Evolutionary conservation across 257 asterid genomes (phyloP).

Genomic region (Fraxinus cuspidata): DNA sequence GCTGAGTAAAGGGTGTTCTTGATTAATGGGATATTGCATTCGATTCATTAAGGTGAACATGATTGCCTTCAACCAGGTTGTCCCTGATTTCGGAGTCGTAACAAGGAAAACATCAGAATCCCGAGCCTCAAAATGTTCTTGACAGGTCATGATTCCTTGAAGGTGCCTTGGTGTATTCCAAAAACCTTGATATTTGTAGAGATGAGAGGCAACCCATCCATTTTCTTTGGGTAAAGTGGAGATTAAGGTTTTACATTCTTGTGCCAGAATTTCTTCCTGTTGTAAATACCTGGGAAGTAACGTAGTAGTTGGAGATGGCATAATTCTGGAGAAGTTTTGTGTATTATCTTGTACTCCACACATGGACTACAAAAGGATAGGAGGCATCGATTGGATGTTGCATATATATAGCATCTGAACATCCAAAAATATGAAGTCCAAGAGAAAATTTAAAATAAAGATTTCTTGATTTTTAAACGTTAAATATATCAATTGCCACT

Average conservation of each 20-base stretch:
- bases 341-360: too few species aligned
- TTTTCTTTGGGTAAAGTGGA: conserved; percentile 5
- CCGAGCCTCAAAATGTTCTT: conserved; percentile 1
- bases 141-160: conserved; percentile 6
- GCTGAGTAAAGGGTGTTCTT: conserved; percentile 25
- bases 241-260: background rate
- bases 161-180: background rate
- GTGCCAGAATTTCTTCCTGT: background rate
- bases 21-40: background rate
- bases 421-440: too few species aligned
- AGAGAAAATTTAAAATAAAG: too few species aligned
- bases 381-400: too few species aligned
- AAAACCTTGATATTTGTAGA: conserved; percentile 22
- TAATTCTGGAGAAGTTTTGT: background rate
- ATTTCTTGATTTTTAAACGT: too few species aligned
- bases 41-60: conserved; percentile 16
- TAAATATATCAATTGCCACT: too few species aligned
- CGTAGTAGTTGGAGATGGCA: background rate
- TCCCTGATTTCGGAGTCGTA: conserved; percentile 22
- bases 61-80: conserved; percentile 27
- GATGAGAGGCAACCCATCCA: conserved; percentile 9
- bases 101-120: conserved; percentile 11
- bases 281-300: background rate
- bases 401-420: too few species aligned
- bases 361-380: too few species aligned